Evolutionary conservation across 116 monocot species (phyloP).

Genomic region (Trichopus zeylanicus): DNA sequence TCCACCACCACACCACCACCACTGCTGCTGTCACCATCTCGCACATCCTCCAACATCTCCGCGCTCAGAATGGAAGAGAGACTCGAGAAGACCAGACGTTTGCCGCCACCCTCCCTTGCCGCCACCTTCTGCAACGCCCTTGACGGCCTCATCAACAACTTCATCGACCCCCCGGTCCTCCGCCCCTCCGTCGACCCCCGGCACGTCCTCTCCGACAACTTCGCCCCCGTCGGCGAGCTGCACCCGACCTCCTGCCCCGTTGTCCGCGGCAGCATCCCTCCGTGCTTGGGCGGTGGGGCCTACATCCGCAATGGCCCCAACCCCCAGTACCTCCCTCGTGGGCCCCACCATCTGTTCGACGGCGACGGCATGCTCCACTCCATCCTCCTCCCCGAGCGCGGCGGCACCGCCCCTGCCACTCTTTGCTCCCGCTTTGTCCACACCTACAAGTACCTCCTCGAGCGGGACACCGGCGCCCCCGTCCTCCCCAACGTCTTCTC

Average conservation of each 20-base stretch:
- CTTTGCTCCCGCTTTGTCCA: conserved; percentile 75
- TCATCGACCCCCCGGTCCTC: conserved; percentile 48
- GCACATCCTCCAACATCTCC: no score
- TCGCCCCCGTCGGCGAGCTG: conserved; percentile 63
- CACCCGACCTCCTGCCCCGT: conserved; percentile 55
- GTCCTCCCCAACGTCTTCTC: conserved; percentile 64
- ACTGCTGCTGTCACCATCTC: no score
- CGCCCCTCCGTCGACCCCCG: conserved; percentile 71
- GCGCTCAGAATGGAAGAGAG: no score
- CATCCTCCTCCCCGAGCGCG: conserved; percentile 43
- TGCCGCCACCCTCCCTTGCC: conserved; percentile 14
- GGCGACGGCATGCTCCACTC: conserved; percentile 89
- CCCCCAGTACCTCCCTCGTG: conserved; percentile 65
- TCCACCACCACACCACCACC: neutral
- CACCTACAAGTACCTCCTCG: conserved; percentile 52
- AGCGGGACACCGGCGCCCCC: conserved; percentile 53
- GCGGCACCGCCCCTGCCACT: conserved; percentile 17
- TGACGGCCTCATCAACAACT: conserved; percentile 66
- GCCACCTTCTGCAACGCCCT: conserved; percentile 48
- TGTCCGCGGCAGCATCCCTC: conserved; percentile 56
- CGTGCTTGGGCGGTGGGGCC: conserved; percentile 60
- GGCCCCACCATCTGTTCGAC: conserved; percentile 83
- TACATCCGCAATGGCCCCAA: conserved; percentile 96
- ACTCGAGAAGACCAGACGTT: no score
- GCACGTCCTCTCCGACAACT: conserved; percentile 55